Base-by-base conservation (phyloP, 768 basidiomycete genomes). In the Hemileccinum rubropunctum region DNA sequence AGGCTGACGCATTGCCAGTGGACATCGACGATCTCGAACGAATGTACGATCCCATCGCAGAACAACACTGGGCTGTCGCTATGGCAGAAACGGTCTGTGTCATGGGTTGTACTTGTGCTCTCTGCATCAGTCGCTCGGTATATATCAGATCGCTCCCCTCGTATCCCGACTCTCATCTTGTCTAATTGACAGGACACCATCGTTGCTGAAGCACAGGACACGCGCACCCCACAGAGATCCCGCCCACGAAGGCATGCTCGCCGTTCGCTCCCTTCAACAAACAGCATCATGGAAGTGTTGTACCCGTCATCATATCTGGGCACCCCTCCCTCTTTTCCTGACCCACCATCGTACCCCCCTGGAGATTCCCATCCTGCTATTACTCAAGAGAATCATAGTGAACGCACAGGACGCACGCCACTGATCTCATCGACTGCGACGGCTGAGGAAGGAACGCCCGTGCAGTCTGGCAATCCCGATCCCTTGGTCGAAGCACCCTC, bases 211-310 rank as follows among this genome's bases (percentile, higher is more conserved):
- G 30, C 27, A 11, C 21, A 36, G 21, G 38, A 17, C 8, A 30
- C 43, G 11, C 44, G 21, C 6, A 36, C 33, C 20, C 33, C 42
- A 14, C 43, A 45, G 26, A 45, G 53, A 20, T 45, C 53, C 6
- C 45, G 30, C 13, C 46, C 50, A 21, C 53, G 46, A 39, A 50
- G 34, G 9, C 48, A 48, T 17, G 15, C 28, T 32, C 46, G 42
- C 8, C 43, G 42, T 42, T 48, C 49, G 8, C 21, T 65, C 37
- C 58, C 65, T 33, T 50, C 65, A 9, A 55, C 51, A n/a, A 56
- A 41, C 23, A 58, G 45, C 20, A 45, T 65, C 30, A 58, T 60
- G 54, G 60, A 60, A 23, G 61, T 65, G 32, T 35, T 65, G 13
- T 62, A 65, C 49, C 56, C 62, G 26, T 30, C 42, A 14, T 58